Base-by-base conservation (phyloP, 176 grass and related monocot species). In the Dendrocalamus sinicus region DNA sequence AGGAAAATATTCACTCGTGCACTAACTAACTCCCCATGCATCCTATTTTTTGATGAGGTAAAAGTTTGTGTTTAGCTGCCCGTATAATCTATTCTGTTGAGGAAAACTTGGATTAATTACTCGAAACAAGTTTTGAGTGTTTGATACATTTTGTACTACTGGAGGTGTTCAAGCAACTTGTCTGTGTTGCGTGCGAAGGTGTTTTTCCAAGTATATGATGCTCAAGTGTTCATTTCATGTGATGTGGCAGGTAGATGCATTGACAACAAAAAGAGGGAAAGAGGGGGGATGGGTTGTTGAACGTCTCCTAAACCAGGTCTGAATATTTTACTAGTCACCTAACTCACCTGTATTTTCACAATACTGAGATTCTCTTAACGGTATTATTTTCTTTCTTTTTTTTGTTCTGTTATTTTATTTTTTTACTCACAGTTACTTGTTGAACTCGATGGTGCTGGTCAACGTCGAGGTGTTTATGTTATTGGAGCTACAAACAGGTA, bases 21-120 rank as follows among this genome's bases (percentile, higher is more conserved):
- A 66, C 91, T 90, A 52, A 98, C 84, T 45, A 95, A 90, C 79
- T 91, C 96, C 40, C 96, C 96, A 0, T 98, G 96, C 65, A 88
- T 98, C 87, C 81, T 98, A 9, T 95, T 98, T 78, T 98, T 98
- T 77, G 96, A 98, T 71, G 96, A 98, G 96, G 96, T 98, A 92
- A 46, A 41, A 16, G 3, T 26, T 70, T 20, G 13, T 63, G 23
- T 71, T 40, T 45, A 35, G 17, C 35, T 24, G 9, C 55, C 22
- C 13, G 24, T 62, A 32, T 13, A 40, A 24, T 64, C 28, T 60
- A 22, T 75, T 89, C 30, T 60, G 35, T 75, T 14, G 16, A 81
- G 40, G 20, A 85, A 14, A 59, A 41, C 20, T 26, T 41, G 32
- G 2, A 41, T 43, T 15, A 47, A 19, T 77, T n/a, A 11, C 54